Evolutionary conservation across 1,284 basidiomycete genomes (phyloP), one percentile per base, ranked within the genome.

Genomic region (Singerocomus rubriflavus): DNA sequence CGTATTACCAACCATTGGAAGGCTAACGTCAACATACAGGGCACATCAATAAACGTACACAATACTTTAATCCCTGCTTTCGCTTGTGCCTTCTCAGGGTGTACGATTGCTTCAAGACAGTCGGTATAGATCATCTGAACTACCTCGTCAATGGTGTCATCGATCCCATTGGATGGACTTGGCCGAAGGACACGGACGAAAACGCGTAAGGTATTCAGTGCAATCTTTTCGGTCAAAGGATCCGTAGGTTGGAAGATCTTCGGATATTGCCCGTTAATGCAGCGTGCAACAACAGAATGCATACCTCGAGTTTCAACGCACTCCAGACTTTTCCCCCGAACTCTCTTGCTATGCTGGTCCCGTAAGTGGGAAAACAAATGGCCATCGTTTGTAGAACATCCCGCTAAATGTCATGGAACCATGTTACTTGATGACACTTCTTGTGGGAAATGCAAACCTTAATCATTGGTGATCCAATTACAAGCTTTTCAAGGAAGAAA

Each of bases 171-270:
- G 4, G 61, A 60, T 16, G 68, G 64, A 58, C 67, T 65, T 48
- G 58, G 68, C 65, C 91, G 89, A 6, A 96, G 79, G 0, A 88
- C 88, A 46, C 76, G 73, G 34, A 95, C 76, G 5, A 98, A 78
- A 6, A 79, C 73, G 59, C 87, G 84, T 0, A 85, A 77, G 0
- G 91, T 78, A 38, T 77, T 75, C 31, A 96, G 72, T 0, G 93
- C 88, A 44, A 83, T 79, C 38, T 75, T 73, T 65, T 94, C 89
- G 9, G 89, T 89, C 16, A 79, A 69, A 6, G 71, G 51, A 65
- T 97, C 92, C 5, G 85, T 87, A 0, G 94, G 91, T 75, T 96
- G 93, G 67, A 96, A 90, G 29, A 97, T 88, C 92, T 96, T 55
- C 5, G 27, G 35, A 41, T 31, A 43, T 49, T 46, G 34, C 60